A percentile compares a stretch with the other conserved stretches of the same genome.
phyloP scores from a whole-genome alignment of 257 asterid species.

The Dorcoceras hygrometricum region DNA sequence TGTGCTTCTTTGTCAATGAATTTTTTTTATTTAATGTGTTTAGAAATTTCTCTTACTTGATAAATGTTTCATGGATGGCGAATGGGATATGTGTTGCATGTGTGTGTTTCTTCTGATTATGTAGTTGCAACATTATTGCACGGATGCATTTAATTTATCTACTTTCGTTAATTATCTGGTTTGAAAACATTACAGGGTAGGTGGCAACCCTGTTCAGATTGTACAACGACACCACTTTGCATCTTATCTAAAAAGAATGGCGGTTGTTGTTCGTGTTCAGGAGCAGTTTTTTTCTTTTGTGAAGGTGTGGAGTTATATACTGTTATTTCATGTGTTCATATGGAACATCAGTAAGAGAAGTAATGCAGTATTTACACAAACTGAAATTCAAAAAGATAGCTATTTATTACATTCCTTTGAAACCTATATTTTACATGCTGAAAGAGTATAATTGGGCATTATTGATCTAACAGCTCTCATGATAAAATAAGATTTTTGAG shows the following conservation, averaged over 20 bases:
- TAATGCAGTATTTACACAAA: no score
- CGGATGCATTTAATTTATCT: conserved; percentile 2
- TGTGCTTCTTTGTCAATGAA: not conserved
- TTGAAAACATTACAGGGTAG: conserved; percentile 64
- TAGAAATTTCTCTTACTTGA: conserved; percentile 12
- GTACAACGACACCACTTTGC: conserved; percentile 98
- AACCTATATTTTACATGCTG: not conserved
- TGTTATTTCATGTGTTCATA: no score
- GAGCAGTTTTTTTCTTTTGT: conserved; percentile 88
- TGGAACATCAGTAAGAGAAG: no score
- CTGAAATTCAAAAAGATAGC: no score
- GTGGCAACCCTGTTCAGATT: conserved; percentile 84
- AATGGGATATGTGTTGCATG: not conserved
- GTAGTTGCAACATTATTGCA: conserved; percentile 3
- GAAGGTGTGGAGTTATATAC: conserved; percentile 47
- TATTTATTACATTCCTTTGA: no score
- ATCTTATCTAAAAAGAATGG: conserved; percentile 92
- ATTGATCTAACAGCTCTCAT: not conserved
- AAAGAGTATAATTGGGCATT: not conserved
- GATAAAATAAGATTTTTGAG: not conserved
- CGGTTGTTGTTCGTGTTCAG: conserved; percentile 90
- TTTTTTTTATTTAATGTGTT: not conserved
- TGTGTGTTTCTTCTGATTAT: not conserved
- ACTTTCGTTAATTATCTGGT: conserved; percentile 9
- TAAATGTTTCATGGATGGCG: not conserved